Base-by-base conservation (phyloP, 495 filamentous ascomycete species). In the Penicillium chermesinum region DNA sequence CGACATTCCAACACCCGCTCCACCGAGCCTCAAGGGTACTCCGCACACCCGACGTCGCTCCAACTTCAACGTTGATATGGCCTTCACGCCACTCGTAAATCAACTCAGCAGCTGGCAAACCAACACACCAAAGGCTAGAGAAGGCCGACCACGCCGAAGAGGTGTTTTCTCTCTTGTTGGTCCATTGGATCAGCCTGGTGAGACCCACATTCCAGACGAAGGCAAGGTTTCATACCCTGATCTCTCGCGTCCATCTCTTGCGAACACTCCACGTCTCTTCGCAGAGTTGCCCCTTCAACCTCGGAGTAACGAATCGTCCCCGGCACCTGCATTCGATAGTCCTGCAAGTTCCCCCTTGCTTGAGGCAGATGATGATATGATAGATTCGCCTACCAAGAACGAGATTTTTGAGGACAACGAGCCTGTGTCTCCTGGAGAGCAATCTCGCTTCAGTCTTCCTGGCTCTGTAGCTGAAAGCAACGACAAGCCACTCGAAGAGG, bases 21-120 rank as follows among this genome's bases (percentile, higher is more conserved):
- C 41, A 10, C 58, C 62, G 32, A 62, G 57, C 9, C 48, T 49
- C 32, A 46, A 59, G 41, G 44, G 61, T 46, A 60, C 55, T 1
- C 61, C 61, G 1, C 40, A 41, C 18, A 17, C 36, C 17, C 21
- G n/a, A 36, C 48, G 52, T 40, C 27, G 66, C 50, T 47, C 59
- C 47, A 45, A 57, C 45, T 56, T 53, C 35, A 63, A 62, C 46
- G 38, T 59, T 44, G 37, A 57, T 27, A 46, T 80, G 32, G 78
- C 77, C 13, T 82, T 87, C 39, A 84, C 83, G 2, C 78, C 83
- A 10, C 62, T 88, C 14, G 79, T 81, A 16, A 61, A 72, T 7
- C 77, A 84, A 48, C 62, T 88, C 6, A 75, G 66, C 46, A 64
- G 71, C 4, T 87, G 86, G 83, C 72, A 74, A 46, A 72, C 81